These are phyloP conservation scores for Euclidium syriacum DNA, from an alignment of 345 rosid species.

Conservation along the genomic window DNA sequence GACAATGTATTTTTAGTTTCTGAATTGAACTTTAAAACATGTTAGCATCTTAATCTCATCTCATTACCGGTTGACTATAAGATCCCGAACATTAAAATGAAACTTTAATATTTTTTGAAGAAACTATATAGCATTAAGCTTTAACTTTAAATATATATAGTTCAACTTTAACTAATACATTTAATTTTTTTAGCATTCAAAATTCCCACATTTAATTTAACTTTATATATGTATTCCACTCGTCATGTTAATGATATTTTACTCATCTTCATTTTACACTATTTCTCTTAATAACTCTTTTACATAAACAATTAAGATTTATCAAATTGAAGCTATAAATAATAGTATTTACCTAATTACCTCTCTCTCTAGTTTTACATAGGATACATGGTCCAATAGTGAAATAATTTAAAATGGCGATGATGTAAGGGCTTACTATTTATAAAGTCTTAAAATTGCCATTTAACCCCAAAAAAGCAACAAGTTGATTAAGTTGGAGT, in stretches of 20 bases:
- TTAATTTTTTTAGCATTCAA: neutral
- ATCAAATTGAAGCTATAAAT: neutral
- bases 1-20: too few species aligned
- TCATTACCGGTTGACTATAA: too few species aligned
- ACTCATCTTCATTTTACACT: neutral
- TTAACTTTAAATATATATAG: neutral
- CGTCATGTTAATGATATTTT: neutral
- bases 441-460: slow-evolving; percentile 1
- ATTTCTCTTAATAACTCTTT: neutral
- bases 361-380: too few species aligned
- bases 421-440: slow-evolving; percentile 3
- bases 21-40: too few species aligned
- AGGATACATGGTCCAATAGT: neutral
- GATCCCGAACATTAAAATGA: too few species aligned
- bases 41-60: too few species aligned
- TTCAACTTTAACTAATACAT: neutral
- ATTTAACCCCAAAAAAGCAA: neutral
- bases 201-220: neutral
- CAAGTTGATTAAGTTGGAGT: slow-evolving; percentile 1
- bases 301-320: neutral
- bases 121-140: too few species aligned
- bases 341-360: neutral
- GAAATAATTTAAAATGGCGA: neutral
- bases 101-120: neutral
- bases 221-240: neutral